Conservation (phyloP, 73 alveolate genomes). For the Paramecium octaurelia region DNA sequence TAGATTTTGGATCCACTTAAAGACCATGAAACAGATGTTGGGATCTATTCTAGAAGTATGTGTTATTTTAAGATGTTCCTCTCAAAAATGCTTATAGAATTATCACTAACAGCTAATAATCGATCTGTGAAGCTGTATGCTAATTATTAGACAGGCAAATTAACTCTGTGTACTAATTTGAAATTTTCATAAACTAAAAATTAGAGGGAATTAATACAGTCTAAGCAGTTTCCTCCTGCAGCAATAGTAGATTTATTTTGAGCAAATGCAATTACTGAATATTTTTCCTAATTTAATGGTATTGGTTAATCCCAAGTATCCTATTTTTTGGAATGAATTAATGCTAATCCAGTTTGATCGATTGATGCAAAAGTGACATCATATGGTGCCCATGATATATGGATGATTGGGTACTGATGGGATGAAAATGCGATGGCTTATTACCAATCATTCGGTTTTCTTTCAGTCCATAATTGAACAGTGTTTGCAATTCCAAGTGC, state of each 20-base stretch:
- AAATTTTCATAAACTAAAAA: background rate
- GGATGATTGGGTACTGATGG: background rate
- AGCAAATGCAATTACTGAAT: background rate
- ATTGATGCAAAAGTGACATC: background rate
- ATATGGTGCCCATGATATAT: conserved; percentile 24
- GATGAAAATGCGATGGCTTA: background rate
- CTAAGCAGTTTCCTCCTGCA: background rate
- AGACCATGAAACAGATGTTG: background rate
- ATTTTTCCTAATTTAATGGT: background rate
- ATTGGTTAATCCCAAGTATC: conserved; percentile 8
- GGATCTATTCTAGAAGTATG: background rate
- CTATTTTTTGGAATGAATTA: background rate
- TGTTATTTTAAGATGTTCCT: background rate
- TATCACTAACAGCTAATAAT: background rate
- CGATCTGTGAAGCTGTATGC: background rate
- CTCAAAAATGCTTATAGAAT: background rate
- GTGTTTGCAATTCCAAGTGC: background rate
- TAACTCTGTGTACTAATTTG: background rate
- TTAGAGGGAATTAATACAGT: background rate
- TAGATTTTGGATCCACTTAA: background rate
- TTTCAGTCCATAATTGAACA: conserved; percentile 2
- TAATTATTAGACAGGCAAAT: background rate
- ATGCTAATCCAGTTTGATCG: background rate
- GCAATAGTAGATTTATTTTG: background rate
- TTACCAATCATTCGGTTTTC: background rate